Evolutionary conservation across 805 yeast species (phyloP).

Genomic region (Metschnikowia koreensis): DNA sequence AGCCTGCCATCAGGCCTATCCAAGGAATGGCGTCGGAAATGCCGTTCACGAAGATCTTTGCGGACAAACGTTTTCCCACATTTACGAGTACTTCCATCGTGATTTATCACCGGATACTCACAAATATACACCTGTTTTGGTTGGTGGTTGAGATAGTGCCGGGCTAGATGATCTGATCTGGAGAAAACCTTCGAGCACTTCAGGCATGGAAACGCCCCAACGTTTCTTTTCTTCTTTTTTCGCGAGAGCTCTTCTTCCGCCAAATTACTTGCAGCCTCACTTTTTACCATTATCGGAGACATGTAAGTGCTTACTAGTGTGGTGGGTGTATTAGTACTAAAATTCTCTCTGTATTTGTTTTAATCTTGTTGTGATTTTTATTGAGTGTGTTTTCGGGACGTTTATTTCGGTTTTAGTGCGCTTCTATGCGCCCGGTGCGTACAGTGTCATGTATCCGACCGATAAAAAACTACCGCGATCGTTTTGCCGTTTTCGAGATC

Average conservation of each 20-base stretch:
- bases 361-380: not conserved
- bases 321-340: not conserved
- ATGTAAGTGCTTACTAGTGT: not conserved
- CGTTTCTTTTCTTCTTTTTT: slow-evolving; percentile 16
- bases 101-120: slow-evolving; percentile 46
- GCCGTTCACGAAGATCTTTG: slow-evolving; percentile 50
- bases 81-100: slow-evolving; percentile 35
- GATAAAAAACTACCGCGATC: too few species aligned
- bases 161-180: slow-evolving; percentile 60
- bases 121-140: slow-evolving; percentile 55
- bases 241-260: slow-evolving; percentile 4
- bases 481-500: not conserved
- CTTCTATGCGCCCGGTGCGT: not conserved
- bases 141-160: slow-evolving; percentile 62
- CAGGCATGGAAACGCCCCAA: slow-evolving; percentile 43
- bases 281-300: not conserved
- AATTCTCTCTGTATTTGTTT: not conserved
- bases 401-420: not conserved
- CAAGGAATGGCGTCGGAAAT: slow-evolving; percentile 21
- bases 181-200: slow-evolving; percentile 57
- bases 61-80: slow-evolving; percentile 66
- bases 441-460: not conserved
- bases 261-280: not conserved
- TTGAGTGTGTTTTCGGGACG: not conserved
- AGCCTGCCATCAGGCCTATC: slow-evolving; percentile 7